Percentiles rank a stretch among this genome's conserved stretches.
phyloP scores from a whole-genome alignment of 345 rosid species.

The Rubroshorea leprosula region DNA sequence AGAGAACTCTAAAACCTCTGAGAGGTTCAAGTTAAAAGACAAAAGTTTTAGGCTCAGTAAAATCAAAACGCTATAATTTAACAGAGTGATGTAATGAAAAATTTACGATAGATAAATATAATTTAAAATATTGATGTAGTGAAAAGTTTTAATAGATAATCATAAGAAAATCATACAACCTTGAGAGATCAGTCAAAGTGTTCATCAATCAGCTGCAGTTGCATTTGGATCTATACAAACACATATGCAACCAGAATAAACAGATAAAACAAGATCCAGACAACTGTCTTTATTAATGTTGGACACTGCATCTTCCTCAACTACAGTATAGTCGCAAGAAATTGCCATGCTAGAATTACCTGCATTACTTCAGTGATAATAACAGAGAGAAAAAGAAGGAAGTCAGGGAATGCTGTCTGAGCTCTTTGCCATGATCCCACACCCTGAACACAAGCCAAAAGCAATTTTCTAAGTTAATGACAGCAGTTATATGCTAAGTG shows the following conservation, averaged over 20 bases:
- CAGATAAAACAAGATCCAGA: constrained; percentile 9
- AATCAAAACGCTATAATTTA: too few species aligned
- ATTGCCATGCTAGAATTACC: constrained; percentile 12
- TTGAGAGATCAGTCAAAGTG: constrained; percentile 1
- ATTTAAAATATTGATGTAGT: too few species aligned
- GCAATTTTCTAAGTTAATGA: constrained; percentile 1
- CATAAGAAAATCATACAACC: constrained; percentile 8
- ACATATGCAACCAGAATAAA: constrained; percentile 2
- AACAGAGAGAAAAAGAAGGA: not conserved
- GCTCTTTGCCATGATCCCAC: constrained; percentile 6
- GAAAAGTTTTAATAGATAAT: not conserved
- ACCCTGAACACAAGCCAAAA: constrained; percentile 20
- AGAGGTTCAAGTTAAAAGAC: too few species aligned
- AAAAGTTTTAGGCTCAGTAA: too few species aligned
- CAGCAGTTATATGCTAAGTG: not conserved
- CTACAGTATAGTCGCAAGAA: constrained; percentile 11
- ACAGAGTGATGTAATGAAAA: too few species aligned
- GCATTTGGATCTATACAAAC: constrained; percentile 28
- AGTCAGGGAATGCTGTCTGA: not conserved
- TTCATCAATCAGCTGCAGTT: constrained; percentile 20
- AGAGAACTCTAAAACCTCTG: too few species aligned
- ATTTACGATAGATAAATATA: too few species aligned
- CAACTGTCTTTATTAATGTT: constrained; percentile 22
- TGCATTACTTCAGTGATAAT: constrained; percentile 14
- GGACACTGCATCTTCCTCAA: constrained; percentile 4